A percentile compares a stretch with the other conserved stretches of the same genome.
Evolutionary conservation across 148 eudicot species (phyloP).

Genomic region (Camellia japonica): DNA sequence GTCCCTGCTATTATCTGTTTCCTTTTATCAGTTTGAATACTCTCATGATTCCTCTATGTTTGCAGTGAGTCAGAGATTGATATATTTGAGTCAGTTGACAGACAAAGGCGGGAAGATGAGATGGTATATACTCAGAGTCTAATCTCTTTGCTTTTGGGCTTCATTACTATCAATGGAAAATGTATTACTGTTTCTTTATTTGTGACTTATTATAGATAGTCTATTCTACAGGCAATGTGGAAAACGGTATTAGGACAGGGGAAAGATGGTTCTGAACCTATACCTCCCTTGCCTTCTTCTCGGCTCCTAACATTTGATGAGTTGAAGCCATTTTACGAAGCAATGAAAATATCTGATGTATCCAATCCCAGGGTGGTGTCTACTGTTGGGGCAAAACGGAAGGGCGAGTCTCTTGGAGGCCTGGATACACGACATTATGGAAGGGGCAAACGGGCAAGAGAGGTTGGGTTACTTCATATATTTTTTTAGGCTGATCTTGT

Average conservation of each 20-base stretch:
- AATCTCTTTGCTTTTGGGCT: background rate
- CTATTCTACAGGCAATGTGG: conserved; percentile 67
- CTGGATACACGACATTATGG: conserved; percentile 92
- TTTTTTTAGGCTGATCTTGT: background rate
- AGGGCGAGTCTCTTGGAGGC: conserved; percentile 63
- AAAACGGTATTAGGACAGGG: conserved; percentile 49
- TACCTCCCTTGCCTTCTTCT: conserved; percentile 64
- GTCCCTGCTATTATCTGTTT: background rate
- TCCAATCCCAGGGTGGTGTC: conserved; percentile 34
- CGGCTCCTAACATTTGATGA: conserved; percentile 87
- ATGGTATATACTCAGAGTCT: conserved; percentile 49
- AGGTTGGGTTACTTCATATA: conserved; percentile 50
- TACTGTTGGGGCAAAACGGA: conserved; percentile 65
- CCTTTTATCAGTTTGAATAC: background rate
- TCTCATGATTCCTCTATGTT: conserved; percentile 14
- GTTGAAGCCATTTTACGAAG: conserved; percentile 73
- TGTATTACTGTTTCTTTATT: conserved; percentile 3
- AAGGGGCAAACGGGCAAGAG: conserved; percentile 98
- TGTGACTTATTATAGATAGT: conserved; percentile 4
- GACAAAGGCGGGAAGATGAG: conserved; percentile 72
- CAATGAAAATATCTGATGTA: conserved; percentile 65
- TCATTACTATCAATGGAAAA: background rate
- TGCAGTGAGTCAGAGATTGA: conserved; percentile 90
- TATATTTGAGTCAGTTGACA: conserved; percentile 85
- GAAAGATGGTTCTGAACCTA: conserved; percentile 38